Base-by-base conservation (phyloP, 73 alveolate genomes). In the Paramecium octaurelia region DNA sequence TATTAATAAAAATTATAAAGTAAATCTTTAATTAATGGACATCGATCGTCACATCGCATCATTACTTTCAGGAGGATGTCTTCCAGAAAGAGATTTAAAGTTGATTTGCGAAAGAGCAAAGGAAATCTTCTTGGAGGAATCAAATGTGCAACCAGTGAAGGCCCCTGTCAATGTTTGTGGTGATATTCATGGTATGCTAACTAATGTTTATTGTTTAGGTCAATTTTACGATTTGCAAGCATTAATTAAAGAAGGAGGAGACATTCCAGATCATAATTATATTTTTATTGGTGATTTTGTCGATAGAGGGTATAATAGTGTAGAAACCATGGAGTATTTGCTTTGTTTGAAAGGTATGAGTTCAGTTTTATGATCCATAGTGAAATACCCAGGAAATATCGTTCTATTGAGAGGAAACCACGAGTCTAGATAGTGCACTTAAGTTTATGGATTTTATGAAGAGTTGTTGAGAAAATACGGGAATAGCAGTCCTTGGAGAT, bases 391-490 rank as follows among this genome's bases (percentile, higher is more conserved):
- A 70, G 80, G 88, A 85, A 76, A 85, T 70, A 58, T 92, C 21
- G 88, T 86, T 21, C 46, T 92, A 35, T 75, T 92, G 14, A 92
- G 95, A 92, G 95, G 95, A 76, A 92, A 92, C 35, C 95, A 92
- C 58, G 95, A 92, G 85, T 58, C 90, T 3, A 80, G 95, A 80
- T 29, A 92, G 58, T 70, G 92, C 77, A 89, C 94, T 21, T 86
- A 91, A 73, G 93, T 96, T 57, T 93, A 95, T 27, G 96, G 98
- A 14, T 92, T 96, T 70, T 97, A 96, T 89, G 97, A 96, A 88
- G 99, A 97, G 76, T 85, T 96, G n/a, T 90, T 80, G 12, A 92
- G 96, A 88, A 97, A 97, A 92, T 97, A 97, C 88, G 98, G 98
- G 12, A 97, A 97, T 94, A 83, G 97, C 70, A 94, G 93, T 58